A percentile compares a stretch with the other conserved stretches of the same genome.
These are phyloP conservation scores for Colletotrichum zoysiae DNA, from an alignment of 2,329 filamentous ascomycete genomes.

Conservation along the genomic window DNA sequence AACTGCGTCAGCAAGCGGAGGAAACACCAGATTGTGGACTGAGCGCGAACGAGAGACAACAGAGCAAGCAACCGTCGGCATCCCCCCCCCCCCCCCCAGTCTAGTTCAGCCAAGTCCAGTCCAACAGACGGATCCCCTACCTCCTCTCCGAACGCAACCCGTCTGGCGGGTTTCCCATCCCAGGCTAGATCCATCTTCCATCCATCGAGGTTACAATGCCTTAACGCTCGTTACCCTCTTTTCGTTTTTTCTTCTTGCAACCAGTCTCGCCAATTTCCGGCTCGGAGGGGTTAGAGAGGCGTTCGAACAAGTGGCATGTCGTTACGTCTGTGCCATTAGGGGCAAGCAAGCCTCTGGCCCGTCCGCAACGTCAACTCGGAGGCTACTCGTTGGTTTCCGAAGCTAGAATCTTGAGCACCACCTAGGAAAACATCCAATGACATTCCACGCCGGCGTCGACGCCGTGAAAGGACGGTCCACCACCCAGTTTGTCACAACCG, in stretches of 20 bases:
- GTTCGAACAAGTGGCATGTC: not conserved
- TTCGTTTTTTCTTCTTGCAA: not conserved
- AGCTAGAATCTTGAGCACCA: slow-evolving; percentile 5
- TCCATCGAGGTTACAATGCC: slow-evolving; percentile 14
- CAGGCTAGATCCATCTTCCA: slow-evolving; percentile 2
- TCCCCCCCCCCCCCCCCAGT: slow-evolving; percentile 2
- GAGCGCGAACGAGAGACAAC: slow-evolving; percentile 12
- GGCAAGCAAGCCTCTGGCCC: not conserved
- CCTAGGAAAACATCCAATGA: not conserved
- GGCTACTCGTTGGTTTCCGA: not conserved
- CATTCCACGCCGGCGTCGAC: not conserved
- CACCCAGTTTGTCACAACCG: not conserved
- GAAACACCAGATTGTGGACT: not conserved
- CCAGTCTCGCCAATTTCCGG: not conserved
- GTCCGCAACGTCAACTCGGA: not conserved
- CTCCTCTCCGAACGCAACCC: slow-evolving; percentile 7
- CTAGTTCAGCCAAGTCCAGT: not conserved
- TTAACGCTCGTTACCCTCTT: not conserved
- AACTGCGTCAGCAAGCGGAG: not conserved
- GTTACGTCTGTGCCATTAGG: not conserved
- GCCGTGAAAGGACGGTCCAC: not conserved
- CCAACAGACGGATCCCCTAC: not conserved
- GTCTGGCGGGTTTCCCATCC: slow-evolving; percentile 4
- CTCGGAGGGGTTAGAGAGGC: not conserved
- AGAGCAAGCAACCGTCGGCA: not conserved